Conservation (phyloP, 1,139 yeast genomes). For the Lipomyces yarrowii region DNA sequence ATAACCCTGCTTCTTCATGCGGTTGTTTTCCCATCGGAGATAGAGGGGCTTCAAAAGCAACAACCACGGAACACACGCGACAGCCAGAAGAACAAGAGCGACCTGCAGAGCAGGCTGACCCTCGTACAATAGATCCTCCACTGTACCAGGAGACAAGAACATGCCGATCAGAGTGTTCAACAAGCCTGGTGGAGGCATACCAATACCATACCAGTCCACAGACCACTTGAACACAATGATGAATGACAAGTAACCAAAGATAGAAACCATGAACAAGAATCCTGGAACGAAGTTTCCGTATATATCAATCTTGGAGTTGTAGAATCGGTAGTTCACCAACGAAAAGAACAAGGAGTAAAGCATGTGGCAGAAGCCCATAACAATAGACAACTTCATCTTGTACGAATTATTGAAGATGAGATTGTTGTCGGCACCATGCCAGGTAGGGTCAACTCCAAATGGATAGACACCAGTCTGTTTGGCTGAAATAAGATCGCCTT, state of each 20-base stretch:
- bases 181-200: conserved; percentile 85
- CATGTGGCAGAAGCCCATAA: conserved; percentile 97
- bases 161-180: conserved; percentile 93
- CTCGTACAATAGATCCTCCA: conserved; percentile 79
- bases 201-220: conserved; percentile 81
- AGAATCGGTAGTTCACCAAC: conserved; percentile 73
- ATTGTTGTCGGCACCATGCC: conserved; percentile 97
- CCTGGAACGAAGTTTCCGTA: conserved; percentile 95
- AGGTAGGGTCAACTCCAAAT: conserved; percentile 87
- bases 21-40: conserved; percentile 52
- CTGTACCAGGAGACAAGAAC: conserved; percentile 91
- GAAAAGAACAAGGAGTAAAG: conserved; percentile 85
- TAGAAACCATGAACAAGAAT: conserved; percentile 89
- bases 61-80: conserved; percentile 94
- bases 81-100: conserved; percentile 70
- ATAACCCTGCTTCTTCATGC: conserved; percentile 40
- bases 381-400: conserved; percentile 91
- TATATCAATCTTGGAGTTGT: conserved; percentile 78
- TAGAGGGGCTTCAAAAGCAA: conserved; percentile 84
- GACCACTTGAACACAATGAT: conserved; percentile 93
- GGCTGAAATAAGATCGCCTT: conserved; percentile 66
- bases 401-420: conserved; percentile 88
- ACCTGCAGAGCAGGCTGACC: conserved; percentile 85
- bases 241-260: conserved; percentile 85
- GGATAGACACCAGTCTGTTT: conserved; percentile 68